phyloP scores from a whole-genome alignment of 257 asterid genomes.

The Primulina eburnea region DNA sequence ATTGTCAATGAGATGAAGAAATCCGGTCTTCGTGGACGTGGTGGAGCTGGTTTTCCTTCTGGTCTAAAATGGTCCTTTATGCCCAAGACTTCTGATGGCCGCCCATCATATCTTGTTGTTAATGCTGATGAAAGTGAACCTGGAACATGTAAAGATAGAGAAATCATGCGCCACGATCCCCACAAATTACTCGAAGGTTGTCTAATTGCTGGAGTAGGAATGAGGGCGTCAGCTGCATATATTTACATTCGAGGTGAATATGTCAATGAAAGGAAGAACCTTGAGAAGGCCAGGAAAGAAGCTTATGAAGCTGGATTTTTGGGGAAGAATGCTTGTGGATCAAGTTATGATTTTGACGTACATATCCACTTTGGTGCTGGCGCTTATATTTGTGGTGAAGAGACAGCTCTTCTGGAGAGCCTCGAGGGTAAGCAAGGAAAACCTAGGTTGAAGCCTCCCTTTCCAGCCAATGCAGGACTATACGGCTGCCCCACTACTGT shows the following conservation, averaged over 20 bases:
- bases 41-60: conserved; percentile 99
- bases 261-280: conserved; percentile 84
- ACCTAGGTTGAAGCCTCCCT: conserved; percentile 98
- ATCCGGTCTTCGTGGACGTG: conserved; percentile 98
- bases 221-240: conserved; percentile 96
- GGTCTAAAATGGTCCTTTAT: conserved; percentile 99
- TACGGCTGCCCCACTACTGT: conserved; percentile 99
- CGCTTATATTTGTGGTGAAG: conserved; percentile 98
- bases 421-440: conserved; percentile 99
- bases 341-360: conserved; percentile 93
- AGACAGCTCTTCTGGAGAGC: conserved; percentile 97
- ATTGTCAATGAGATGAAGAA: conserved; percentile 92
- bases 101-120: conserved; percentile 96
- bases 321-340: conserved; percentile 97
- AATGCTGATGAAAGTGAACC: conserved; percentile 99
- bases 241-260: conserved; percentile 96
- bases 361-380: conserved; percentile 98
- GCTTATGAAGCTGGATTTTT: conserved; percentile 85
- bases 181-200: conserved; percentile 97
- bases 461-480: conserved; percentile 95
- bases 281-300: conserved; percentile 85
- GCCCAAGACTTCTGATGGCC: conserved; percentile 97
- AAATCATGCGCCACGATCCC: conserved; percentile 99
- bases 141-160: conserved; percentile 97
- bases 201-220: conserved; percentile 95